Evolutionary conservation across 805 yeast genomes (phyloP).

Genomic region (Wickerhamomyces tratensis): DNA sequence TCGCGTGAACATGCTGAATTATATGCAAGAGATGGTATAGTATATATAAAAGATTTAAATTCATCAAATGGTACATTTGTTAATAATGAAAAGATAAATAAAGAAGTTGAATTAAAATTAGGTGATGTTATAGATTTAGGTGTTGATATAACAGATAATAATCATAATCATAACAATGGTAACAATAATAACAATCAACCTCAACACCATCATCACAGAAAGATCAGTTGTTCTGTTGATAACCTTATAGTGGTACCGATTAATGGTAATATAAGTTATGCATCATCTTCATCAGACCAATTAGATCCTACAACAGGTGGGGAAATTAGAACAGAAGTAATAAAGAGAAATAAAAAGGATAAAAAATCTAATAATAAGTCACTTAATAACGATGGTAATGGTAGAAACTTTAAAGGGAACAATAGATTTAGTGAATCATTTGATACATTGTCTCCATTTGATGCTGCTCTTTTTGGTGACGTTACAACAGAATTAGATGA

Average conservation of each 20-base stretch:
- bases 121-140: slow-evolving; percentile 92
- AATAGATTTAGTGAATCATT: background rate
- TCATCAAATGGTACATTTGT: slow-evolving; percentile 93
- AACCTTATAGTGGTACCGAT: slow-evolving; percentile 46
- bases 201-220: slow-evolving; percentile 58
- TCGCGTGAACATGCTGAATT: slow-evolving; percentile 92
- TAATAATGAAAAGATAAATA: slow-evolving; percentile 57
- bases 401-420: background rate
- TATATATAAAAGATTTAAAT: slow-evolving; percentile 77
- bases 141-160: slow-evolving; percentile 48
- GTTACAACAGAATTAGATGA: slow-evolving; percentile 39
- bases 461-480: slow-evolving; percentile 56
- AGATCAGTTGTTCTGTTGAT: slow-evolving; percentile 77
- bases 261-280: slow-evolving; percentile 16
- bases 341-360: no score
- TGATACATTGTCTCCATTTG: slow-evolving; percentile 27
- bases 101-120: slow-evolving; percentile 53
- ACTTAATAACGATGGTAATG: background rate
- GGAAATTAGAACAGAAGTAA: background rate
- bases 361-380: no score
- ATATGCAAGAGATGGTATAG: slow-evolving; percentile 63
- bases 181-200: slow-evolving; percentile 20
- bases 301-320: background rate
- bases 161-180: slow-evolving; percentile 7
- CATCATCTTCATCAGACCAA: background rate